Base-by-base conservation (phyloP, 2,329 filamentous ascomycete species). In the Niveomyces coronatus region DNA sequence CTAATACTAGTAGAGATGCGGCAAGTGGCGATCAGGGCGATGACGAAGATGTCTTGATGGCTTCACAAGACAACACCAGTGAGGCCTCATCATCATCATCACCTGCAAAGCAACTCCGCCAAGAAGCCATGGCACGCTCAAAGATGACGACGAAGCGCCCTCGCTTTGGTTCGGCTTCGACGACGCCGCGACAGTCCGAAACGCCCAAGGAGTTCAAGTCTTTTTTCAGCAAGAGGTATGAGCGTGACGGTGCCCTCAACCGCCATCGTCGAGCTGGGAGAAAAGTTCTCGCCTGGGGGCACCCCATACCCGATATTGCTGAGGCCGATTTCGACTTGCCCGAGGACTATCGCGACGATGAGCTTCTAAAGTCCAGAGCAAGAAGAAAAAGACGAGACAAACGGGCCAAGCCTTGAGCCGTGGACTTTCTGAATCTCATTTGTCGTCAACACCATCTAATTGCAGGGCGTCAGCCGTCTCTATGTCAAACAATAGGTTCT, bases 141-240 rank as follows among this genome's bases (percentile, higher is more conserved):
- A 63, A 59, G 28, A 47, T 64, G 20, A 62, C 49, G 13, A 51
- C 56, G 10, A 59, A 56, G 38, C 54, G 54, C 17, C 49, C 50
- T 18, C 60, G 50, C 31, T 48, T 39, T 45, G 53, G 45, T 50
- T 54, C 49, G 45, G 59, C 48, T 20, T 37, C 53, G 17, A 45
- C 50, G 7, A 45, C 50, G 31, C 47, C 54, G 9, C 54, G 56
- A 23, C 53, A 63, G 24, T 59, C 61, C 14, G 52, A 59, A 19
- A 62, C 64, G 9, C 58, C 58, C 3, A 73, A 69, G 41, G 81
- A 84, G 26, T 87, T 95, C 53, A 82, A 68, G n/a, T 94, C 85
- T 0, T 95, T 95, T 63, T 96, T 87, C 55, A 59, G 71, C 14
- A 87, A 91, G 60, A 77, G 73, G 17, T 79, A 93, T 52, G 71